Evolutionary conservation across 2,329 filamentous ascomycete species (phyloP).

Genomic region (Neocucurbitaria cava): DNA sequence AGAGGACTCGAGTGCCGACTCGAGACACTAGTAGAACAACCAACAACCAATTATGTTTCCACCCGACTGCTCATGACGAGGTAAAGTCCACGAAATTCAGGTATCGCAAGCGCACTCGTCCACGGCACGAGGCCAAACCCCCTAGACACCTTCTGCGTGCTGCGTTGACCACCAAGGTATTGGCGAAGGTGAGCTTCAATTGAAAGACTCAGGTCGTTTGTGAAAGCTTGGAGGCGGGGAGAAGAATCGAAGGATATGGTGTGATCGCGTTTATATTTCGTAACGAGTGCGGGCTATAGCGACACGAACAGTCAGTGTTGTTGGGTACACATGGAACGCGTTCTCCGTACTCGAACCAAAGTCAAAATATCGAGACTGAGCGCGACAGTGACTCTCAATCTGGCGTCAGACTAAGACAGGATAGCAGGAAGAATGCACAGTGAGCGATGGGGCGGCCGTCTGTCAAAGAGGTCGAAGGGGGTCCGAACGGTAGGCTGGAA

Average conservation of each 20-base stretch:
- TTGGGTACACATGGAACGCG: constrained; percentile 15
- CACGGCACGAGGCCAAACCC: neutral
- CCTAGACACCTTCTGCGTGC: neutral
- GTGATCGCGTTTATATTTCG: constrained; percentile 10
- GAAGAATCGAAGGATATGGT: constrained; percentile 3
- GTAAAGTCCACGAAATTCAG: constrained; percentile 4
- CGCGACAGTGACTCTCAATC: constrained; percentile 19
- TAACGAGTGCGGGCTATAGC: constrained; percentile 16
- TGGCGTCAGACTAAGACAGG: constrained; percentile 18
- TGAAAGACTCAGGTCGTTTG: neutral
- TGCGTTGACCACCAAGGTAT: neutral
- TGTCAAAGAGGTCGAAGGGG: constrained; percentile 45
- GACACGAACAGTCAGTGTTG: constrained; percentile 26
- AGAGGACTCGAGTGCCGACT: constrained; percentile 23
- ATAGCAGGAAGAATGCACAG: constrained; percentile 20
- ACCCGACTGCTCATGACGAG: constrained; percentile 42
- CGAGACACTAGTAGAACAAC: constrained; percentile 25
- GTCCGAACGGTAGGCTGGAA: constrained; percentile 28
- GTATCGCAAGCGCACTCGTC: constrained; percentile 1
- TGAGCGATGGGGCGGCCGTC: constrained; percentile 35
- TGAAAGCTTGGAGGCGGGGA: constrained; percentile 1
- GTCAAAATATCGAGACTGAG: constrained; percentile 20
- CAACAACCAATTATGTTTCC: constrained; percentile 26
- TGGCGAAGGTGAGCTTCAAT: neutral
- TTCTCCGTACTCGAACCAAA: constrained; percentile 29